These are phyloP conservation scores for Ulmus americana DNA, from an alignment of 331 rosid species.

Conservation along the genomic window DNA sequence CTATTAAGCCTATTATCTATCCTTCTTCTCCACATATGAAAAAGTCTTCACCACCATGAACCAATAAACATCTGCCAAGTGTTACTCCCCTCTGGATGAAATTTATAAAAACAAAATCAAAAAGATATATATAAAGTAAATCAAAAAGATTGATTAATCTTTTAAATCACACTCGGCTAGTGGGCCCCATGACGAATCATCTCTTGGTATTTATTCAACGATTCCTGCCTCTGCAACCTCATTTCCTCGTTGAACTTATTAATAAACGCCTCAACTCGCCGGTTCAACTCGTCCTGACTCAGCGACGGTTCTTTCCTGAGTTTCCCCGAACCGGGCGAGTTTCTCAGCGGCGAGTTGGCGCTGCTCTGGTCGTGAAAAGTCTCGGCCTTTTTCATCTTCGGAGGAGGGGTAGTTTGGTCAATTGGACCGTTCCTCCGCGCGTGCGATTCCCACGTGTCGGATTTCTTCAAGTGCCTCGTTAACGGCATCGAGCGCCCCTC, in stretches of 20 bases:
- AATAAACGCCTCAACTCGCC: constrained; percentile 96
- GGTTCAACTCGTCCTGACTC: constrained; percentile 92
- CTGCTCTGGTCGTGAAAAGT: constrained; percentile 37
- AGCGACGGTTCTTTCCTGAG: constrained; percentile 64
- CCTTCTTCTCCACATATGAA: background rate
- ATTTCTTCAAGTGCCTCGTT: constrained; percentile 64
- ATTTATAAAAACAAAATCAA: background rate
- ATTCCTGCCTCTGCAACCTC: constrained; percentile 92
- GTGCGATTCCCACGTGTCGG: constrained; percentile 73
- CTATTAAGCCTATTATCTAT: background rate
- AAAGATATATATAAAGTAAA: too few relatives aligned
- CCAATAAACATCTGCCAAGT: background rate
- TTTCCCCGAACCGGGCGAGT: constrained; percentile 28
- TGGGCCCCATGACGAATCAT: constrained; percentile 43
- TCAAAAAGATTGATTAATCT: background rate
- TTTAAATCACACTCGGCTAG: background rate
- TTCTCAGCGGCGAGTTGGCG: constrained; percentile 35
- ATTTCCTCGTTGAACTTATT: constrained; percentile 82
- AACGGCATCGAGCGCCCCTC: constrained; percentile 77
- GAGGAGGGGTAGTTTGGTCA: constrained; percentile 41
- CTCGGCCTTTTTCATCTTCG: constrained; percentile 59
- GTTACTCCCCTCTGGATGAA: background rate
- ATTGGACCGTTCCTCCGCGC: constrained; percentile 28
- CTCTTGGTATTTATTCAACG: constrained; percentile 66
- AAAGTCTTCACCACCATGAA: background rate